Percentiles rank a stretch among this genome's conserved stretches.
Evolutionary conservation across 768 basidiomycete species (phyloP).

Genomic region (Cantharellus anzutake): DNA sequence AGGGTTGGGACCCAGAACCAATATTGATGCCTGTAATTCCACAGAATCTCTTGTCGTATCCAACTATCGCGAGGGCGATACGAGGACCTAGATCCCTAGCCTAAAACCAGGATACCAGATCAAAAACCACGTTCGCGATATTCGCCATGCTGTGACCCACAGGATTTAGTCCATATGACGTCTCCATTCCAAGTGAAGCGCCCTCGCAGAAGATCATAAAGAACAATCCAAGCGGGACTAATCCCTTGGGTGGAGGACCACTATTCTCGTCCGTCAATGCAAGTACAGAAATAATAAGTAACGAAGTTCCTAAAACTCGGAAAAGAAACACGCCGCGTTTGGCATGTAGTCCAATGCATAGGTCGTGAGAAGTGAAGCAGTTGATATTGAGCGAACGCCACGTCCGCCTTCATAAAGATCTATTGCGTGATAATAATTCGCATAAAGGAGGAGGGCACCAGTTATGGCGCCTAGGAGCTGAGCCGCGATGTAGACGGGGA

Average conservation of each 20-base stretch:
- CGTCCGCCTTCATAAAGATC: conserved; percentile 33
- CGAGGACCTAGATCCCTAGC: conserved; percentile 49
- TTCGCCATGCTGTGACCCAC: neutral
- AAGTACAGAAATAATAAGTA: conserved; percentile 36
- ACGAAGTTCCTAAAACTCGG: conserved; percentile 35
- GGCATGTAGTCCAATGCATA: conserved; percentile 21
- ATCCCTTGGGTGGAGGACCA: conserved; percentile 26
- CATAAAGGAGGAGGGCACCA: conserved; percentile 39
- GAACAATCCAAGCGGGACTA: conserved; percentile 37
- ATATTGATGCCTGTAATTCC: conserved; percentile 29
- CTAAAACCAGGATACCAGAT: conserved; percentile 12
- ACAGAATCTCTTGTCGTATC: conserved; percentile 13
- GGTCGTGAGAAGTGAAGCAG: conserved; percentile 36
- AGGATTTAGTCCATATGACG: conserved; percentile 12
- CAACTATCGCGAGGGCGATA: conserved; percentile 36
- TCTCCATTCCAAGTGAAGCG: conserved; percentile 39
- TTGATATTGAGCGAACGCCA: conserved; percentile 17
- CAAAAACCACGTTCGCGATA: neutral
- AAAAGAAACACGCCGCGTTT: neutral
- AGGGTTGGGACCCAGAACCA: conserved; percentile 47
- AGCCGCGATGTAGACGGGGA: conserved; percentile 39
- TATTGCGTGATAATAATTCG: conserved; percentile 42
- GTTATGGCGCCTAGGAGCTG: conserved; percentile 49
- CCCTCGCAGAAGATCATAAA: conserved; percentile 40
- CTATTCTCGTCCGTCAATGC: conserved; percentile 36